Conservation (phyloP, 164 flowering plant genomes). For the Vitis rotundifolia region DNA sequence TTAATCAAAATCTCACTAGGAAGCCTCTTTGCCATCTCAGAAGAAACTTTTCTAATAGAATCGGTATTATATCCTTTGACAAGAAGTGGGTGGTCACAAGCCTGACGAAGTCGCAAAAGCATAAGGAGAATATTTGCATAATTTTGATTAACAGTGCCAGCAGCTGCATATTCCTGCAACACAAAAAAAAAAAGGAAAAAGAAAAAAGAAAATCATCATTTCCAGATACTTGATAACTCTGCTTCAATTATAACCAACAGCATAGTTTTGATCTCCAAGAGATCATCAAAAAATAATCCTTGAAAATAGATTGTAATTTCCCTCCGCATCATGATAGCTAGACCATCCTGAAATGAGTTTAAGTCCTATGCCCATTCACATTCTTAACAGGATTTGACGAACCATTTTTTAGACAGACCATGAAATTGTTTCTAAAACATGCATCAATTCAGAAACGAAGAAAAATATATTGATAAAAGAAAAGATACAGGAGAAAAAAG, state of each 20-base stretch:
- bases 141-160: constrained; percentile 90
- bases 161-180: constrained; percentile 89
- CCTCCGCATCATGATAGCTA: too few species aligned
- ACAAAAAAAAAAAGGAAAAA: constrained; percentile 1
- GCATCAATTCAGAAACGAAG: too few species aligned
- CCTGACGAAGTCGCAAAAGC: constrained; percentile 97
- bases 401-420: too few species aligned
- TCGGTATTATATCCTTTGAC: constrained; percentile 65
- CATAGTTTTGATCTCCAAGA: constrained; percentile 1
- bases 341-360: too few species aligned
- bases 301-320: neutral
- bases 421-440: too few species aligned
- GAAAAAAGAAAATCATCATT: neutral
- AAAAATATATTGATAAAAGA: too few species aligned
- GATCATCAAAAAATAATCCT: neutral
- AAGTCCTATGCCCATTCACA: too few species aligned
- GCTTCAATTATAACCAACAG: too few species aligned
- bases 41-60: constrained; percentile 53
- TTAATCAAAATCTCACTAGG: constrained; percentile 54
- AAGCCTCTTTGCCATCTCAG: constrained; percentile 61
- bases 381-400: too few species aligned
- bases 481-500: too few species aligned
- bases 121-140: constrained; percentile 90
- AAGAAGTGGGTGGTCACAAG: constrained; percentile 94
- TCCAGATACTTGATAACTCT: too few species aligned